phyloP scores from a whole-genome alignment of 73 alveolate genomes.

The Blepharisma stoltei region DNA sequence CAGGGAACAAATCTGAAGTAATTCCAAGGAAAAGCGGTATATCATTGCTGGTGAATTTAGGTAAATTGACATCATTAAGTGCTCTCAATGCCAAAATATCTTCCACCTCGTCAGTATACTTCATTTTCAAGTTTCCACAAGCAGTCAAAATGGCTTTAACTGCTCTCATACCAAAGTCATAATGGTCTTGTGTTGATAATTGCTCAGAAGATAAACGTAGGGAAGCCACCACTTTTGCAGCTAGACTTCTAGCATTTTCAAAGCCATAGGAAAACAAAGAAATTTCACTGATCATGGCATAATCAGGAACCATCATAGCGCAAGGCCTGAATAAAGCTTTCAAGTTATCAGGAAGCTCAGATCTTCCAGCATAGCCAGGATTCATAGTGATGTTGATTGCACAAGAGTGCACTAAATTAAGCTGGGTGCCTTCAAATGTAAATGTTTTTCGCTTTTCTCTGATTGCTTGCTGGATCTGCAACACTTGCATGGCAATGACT shows the following conservation, averaged over 20 bases:
- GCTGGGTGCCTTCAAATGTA: conserved; percentile 92
- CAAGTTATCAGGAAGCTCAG: conserved; percentile 99
- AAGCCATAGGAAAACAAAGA: conserved; percentile 91
- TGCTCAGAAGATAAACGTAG: conserved; percentile 96
- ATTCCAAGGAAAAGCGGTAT: conserved; percentile 98
- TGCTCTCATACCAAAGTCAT: conserved; percentile 99
- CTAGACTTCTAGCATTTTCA: conserved; percentile 93
- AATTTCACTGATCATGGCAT: conserved; percentile 96
- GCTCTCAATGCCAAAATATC: conserved; percentile 90
- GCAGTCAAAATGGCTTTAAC: conserved; percentile 98
- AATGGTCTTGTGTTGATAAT: conserved; percentile 87
- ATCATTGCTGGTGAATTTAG: conserved; percentile 98
- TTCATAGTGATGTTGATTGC: conserved; percentile 99
- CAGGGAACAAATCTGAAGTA: conserved; percentile 99
- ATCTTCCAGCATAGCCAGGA: conserved; percentile 99
- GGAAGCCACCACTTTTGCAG: conserved; percentile 97
- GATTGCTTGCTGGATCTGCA: conserved; percentile 85
- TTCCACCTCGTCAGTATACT: conserved; percentile 78
- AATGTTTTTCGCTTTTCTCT: conserved; percentile 71
- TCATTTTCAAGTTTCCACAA: conserved; percentile 96
- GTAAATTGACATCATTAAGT: conserved; percentile 93
- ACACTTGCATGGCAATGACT: conserved; percentile 97
- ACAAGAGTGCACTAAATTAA: conserved; percentile 86
- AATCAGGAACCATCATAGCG: conserved; percentile 99
- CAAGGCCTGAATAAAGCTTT: conserved; percentile 80